A percentile compares a stretch with the other conserved stretches of the same genome.
These are phyloP conservation scores for Mesembryanthemum crystallinum DNA, from an alignment of 148 eudicot species.

Conservation along the genomic window DNA sequence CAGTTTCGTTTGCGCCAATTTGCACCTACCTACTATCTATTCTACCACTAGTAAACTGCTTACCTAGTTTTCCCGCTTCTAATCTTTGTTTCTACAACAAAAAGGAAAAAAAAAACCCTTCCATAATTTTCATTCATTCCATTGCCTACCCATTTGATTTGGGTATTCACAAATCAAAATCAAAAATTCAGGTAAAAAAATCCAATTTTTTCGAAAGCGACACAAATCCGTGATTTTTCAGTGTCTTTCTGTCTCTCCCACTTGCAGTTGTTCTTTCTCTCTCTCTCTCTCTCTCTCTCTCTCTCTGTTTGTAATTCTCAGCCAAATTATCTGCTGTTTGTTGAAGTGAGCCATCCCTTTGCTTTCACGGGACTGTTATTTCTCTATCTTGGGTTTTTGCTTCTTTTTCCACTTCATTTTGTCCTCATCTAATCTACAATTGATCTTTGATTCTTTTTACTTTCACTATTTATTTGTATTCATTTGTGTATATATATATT, in stretches of 20 bases:
- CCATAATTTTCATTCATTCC: too few species aligned
- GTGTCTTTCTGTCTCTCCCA: constrained; percentile 20
- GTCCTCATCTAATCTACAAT: constrained; percentile 5
- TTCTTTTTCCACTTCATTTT: constrained; percentile 3
- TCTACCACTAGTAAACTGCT: too few species aligned
- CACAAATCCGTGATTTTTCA: constrained; percentile 37
- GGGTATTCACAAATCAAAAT: too few species aligned
- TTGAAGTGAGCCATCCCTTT: constrained; percentile 19
- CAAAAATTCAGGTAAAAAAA: background rate
- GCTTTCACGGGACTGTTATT: constrained; percentile 31
- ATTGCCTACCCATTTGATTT: too few species aligned
- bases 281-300: constrained; percentile 17
- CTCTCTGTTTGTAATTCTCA: background rate
- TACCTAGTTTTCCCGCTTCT: too few species aligned
- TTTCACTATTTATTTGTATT: background rate
- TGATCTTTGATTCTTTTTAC: background rate
- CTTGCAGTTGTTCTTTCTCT: background rate
- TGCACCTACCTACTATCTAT: too few species aligned
- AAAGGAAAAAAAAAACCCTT: too few species aligned
- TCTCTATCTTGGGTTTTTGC: background rate
- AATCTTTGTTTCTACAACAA: too few species aligned
- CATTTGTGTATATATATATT: too few species aligned
- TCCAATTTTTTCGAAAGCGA: constrained; percentile 8
- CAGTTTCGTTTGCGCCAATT: too few species aligned
- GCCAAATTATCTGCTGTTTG: too few species aligned